These are phyloP conservation scores for Globisporangium uncinulatum DNA, from an alignment of 352 stramenopile species.

Conservation along the genomic window DNA sequence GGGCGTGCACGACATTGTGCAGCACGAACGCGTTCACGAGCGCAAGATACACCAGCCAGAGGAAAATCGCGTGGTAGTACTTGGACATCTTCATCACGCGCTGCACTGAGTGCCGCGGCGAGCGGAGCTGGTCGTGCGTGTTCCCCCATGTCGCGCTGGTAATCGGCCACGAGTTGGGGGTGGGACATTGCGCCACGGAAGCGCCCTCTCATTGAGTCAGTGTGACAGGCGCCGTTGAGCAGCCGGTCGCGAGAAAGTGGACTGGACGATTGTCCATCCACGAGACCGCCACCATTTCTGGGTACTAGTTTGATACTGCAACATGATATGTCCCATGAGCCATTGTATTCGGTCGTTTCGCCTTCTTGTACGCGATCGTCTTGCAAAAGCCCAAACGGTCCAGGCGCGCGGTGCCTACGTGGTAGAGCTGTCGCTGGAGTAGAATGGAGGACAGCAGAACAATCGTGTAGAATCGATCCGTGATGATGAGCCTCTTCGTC, in stretches of 20 bases:
- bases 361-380: slow-evolving; percentile 11
- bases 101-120: neutral
- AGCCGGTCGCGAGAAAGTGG: neutral
- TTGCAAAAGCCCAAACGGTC: slow-evolving; percentile 14
- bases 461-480: neutral
- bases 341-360: slow-evolving; percentile 9
- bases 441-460: slow-evolving; percentile 11
- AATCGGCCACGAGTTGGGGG: neutral
- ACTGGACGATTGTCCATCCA: neutral
- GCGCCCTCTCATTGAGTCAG: neutral
- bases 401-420: slow-evolving; percentile 10
- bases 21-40: neutral
- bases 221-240: neutral
- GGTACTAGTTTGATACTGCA: neutral
- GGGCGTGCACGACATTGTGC: neutral
- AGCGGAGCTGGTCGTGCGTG: neutral
- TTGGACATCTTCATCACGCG: neutral
- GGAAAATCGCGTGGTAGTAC: neutral
- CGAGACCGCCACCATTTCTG: neutral
- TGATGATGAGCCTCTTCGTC: slow-evolving; percentile 1
- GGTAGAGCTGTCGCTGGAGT: slow-evolving; percentile 8
- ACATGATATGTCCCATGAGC: neutral
- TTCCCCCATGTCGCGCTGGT: neutral
- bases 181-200: neutral
- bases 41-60: neutral